A percentile compares a stretch with the other conserved stretches of the same genome.
phyloP scores from a whole-genome alignment of 1,284 basidiomycete species.

The Chiua sp. region DNA sequence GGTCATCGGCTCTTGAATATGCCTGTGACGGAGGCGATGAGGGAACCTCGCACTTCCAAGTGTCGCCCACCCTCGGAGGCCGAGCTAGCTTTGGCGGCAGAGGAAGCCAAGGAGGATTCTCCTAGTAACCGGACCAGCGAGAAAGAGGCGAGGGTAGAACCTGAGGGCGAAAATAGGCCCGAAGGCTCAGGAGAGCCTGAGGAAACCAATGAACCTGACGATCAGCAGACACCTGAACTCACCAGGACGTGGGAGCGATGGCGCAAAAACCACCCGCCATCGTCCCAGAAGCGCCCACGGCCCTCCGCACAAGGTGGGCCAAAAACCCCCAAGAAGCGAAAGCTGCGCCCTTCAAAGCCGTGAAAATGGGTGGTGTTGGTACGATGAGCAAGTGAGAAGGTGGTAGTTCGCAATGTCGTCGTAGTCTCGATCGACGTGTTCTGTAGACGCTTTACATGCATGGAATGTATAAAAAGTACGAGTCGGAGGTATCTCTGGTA shows the following conservation, averaged over 20 bases:
- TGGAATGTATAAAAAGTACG: slow-evolving; percentile 11
- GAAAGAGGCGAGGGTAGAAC: not conserved
- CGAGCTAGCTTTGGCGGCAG: slow-evolving; percentile 24
- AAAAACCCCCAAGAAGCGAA: slow-evolving; percentile 18
- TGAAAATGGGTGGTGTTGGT: not conserved
- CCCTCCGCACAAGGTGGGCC: slow-evolving; percentile 13
- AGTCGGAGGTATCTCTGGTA: slow-evolving; percentile 9
- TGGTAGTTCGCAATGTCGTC: not conserved
- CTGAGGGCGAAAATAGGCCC: slow-evolving; percentile 2
- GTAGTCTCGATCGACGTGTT: not conserved
- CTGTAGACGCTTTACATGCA: not conserved
- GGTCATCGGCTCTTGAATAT: slow-evolving; percentile 31
- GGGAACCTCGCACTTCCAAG: slow-evolving; percentile 28
- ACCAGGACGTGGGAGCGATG: slow-evolving; percentile 2
- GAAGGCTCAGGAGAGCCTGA: slow-evolving; percentile 22
- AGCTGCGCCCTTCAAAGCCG: slow-evolving; percentile 17
- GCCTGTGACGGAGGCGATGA: slow-evolving; percentile 21
- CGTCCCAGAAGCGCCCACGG: slow-evolving; percentile 23
- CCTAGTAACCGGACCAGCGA: not conserved
- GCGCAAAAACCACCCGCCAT: not conserved
- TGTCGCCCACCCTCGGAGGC: slow-evolving; percentile 30
- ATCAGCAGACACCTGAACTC: slow-evolving; percentile 4
- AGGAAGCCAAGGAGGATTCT: slow-evolving; percentile 11
- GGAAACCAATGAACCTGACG: slow-evolving; percentile 18
- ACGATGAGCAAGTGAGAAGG: not conserved